Evolutionary conservation across 768 basidiomycete species (phyloP), one percentile per base, ranked within the genome.

Genomic region (Cyathus striatus): DNA sequence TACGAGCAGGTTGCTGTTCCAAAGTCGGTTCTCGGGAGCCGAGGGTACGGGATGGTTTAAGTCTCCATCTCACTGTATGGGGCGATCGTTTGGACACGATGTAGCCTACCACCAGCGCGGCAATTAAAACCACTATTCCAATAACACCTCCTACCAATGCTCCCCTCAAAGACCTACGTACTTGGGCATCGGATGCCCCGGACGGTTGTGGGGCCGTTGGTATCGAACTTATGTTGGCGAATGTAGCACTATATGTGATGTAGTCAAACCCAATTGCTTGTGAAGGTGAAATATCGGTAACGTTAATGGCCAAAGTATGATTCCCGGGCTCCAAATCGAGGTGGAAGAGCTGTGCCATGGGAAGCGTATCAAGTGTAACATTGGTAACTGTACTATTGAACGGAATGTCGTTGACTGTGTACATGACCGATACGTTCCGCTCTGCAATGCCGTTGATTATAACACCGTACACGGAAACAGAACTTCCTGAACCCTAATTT

Each of bases 221-320:
- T 30, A 60, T 40, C 9, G 49, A 41, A 1, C 51, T 49, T 18
- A 62, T 32, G 34, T 51, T 58, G 16, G 55, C 39, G 39, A 57
- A 59, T 9, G 69, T 61, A 2, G 66, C 54, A 40, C 64, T 69
- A 47, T 69, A 73, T 3, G 62, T 44, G 27, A 73, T 53, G 39
- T 68, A 66, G 52, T 72, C 69, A 50, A 72, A 56, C 13, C 65
- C 66, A 24, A 69, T 41, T 2, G 62, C 54, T 41, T 61, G 54
- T 13, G 56, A 49, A 0, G 54, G 43, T 23, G 56, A 49, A 39
- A 71, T 59, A 9, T 65, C 55, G 18, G 64, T 67, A 35, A 70
- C 48, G 46, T 65, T 66, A 47, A 72, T 50, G 10, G 56, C 38
- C 25, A 72, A 59, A 0, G 59, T 66, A 43, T 72, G 70, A n/a